These are phyloP conservation scores for Hypoxylon sp. DNA, from an alignment of 2,329 filamentous ascomycete species.

Conservation along the genomic window DNA sequence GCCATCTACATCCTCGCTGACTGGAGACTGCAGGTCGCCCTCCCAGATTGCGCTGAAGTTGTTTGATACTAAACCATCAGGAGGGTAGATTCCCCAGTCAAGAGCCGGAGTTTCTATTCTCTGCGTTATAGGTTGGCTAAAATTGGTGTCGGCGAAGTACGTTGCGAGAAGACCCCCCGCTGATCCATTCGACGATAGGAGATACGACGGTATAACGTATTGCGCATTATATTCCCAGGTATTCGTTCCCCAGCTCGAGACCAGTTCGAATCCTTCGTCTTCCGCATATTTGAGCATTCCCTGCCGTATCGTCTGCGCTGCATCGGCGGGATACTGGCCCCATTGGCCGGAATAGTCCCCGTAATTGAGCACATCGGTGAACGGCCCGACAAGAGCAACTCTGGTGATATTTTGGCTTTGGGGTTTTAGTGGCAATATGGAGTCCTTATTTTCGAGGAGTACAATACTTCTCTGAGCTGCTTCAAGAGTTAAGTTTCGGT, in stretches of 20 bases:
- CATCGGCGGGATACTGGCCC: slow-evolving; percentile 51
- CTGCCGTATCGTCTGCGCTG: slow-evolving; percentile 52
- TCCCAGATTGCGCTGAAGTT: slow-evolving; percentile 57
- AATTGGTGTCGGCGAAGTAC: slow-evolving; percentile 53
- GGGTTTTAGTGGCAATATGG: slow-evolving; percentile 49
- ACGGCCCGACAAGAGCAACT: slow-evolving; percentile 54
- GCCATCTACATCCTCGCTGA: slow-evolving; percentile 50
- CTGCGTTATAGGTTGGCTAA: slow-evolving; percentile 44
- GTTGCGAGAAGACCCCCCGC: slow-evolving; percentile 51
- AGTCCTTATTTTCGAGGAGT: slow-evolving; percentile 53
- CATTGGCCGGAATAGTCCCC: slow-evolving; percentile 55
- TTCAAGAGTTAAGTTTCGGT: slow-evolving; percentile 51
- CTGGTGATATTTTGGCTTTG: slow-evolving; percentile 43
- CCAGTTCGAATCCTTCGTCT: slow-evolving; percentile 43
- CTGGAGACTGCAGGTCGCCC: slow-evolving; percentile 49
- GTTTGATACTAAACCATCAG: slow-evolving; percentile 52
- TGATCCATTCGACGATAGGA: slow-evolving; percentile 49
- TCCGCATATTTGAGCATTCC: slow-evolving; percentile 46
- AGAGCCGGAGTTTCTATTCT: slow-evolving; percentile 50
- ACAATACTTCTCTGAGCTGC: slow-evolving; percentile 55
- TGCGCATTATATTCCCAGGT: slow-evolving; percentile 56
- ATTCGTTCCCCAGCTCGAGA: slow-evolving; percentile 54
- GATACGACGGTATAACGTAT: slow-evolving; percentile 53
- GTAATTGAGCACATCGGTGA: slow-evolving; percentile 53
- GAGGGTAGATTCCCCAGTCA: slow-evolving; percentile 56